These are phyloP conservation scores for Noccaea bulbosa DNA, from an alignment of 345 rosid genomes.

Conservation along the genomic window DNA sequence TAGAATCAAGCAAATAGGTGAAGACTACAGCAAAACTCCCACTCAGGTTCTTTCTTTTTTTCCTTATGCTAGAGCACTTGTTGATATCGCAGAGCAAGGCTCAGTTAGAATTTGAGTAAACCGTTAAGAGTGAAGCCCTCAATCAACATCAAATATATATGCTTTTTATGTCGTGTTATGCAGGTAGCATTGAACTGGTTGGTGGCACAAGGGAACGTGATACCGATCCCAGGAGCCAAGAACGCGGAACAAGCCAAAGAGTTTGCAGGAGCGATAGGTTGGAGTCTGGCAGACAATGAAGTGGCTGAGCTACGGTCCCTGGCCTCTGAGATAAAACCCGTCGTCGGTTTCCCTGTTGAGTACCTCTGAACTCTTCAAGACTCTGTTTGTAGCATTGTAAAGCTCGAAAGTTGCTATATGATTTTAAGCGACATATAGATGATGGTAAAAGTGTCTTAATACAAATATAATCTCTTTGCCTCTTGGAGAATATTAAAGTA, in stretches of 20 bases:
- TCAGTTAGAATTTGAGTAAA: conserved; percentile 5
- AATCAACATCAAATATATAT: conserved; percentile 2
- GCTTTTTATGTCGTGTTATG: conserved; percentile 15
- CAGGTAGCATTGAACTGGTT: conserved; percentile 94
- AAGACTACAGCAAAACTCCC: conserved; percentile 62
- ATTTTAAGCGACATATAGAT: conserved; percentile 28
- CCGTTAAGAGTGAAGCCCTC: conserved; percentile 16
- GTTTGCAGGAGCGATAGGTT: conserved; percentile 83
- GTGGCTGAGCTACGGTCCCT: conserved; percentile 73
- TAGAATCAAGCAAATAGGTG: conserved; percentile 74
- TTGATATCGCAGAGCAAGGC: not conserved
- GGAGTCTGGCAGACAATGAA: conserved; percentile 73
- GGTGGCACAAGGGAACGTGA: conserved; percentile 83
- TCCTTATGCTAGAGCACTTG: conserved; percentile 13
- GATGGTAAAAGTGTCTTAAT: conserved; percentile 15
- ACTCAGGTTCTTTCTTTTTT: conserved; percentile 66
- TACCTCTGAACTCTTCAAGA: conserved; percentile 50
- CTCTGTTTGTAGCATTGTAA: conserved; percentile 33
- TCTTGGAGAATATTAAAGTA: conserved; percentile 6
- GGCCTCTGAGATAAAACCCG: conserved; percentile 65
- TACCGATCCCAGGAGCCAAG: conserved; percentile 97
- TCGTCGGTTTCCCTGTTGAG: conserved; percentile 79
- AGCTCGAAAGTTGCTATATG: conserved; percentile 24
- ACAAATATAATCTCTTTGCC: conserved; percentile 8
- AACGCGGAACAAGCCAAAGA: conserved; percentile 77